Conservation (phyloP, 371 early-diverging fungal species). For the Syncephalis fuscata region DNA sequence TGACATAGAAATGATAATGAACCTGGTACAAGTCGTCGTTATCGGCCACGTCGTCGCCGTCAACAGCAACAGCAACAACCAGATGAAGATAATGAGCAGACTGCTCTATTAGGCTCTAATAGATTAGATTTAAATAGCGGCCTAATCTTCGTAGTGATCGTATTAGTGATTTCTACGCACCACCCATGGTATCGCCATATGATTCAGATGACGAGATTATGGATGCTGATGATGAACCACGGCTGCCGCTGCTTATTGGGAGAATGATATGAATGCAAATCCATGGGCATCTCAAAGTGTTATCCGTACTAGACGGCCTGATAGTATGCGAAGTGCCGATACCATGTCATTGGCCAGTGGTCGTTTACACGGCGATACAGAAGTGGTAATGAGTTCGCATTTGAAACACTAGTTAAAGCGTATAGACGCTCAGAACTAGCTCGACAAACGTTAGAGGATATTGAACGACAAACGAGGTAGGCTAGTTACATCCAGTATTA, state of each 20-base stretch:
- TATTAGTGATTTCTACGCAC: conserved; percentile 4
- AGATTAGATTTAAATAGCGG: too few relatives aligned
- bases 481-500: neutral
- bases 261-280: neutral
- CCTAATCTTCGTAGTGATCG: too few relatives aligned
- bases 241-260: neutral
- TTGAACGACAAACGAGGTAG: conserved; percentile 17
- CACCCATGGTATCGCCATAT: neutral
- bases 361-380: conserved; percentile 1
- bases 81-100: too few relatives aligned
- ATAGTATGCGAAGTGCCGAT: too few relatives aligned
- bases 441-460: conserved; percentile 18
- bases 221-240: neutral
- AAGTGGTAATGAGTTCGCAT: conserved; percentile 21
- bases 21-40: conserved; percentile 1
- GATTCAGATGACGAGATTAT: neutral
- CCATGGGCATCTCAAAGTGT: neutral
- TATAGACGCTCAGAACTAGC: conserved; percentile 25
- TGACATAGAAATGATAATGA: neutral
- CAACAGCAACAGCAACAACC: too few relatives aligned
- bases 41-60: too few relatives aligned
- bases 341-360: too few relatives aligned
- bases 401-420: conserved; percentile 18
- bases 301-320: neutral
- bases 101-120: too few relatives aligned